Evolutionary conservation across 768 basidiomycete genomes (phyloP).

Genomic region (Boletus bicolor): DNA sequence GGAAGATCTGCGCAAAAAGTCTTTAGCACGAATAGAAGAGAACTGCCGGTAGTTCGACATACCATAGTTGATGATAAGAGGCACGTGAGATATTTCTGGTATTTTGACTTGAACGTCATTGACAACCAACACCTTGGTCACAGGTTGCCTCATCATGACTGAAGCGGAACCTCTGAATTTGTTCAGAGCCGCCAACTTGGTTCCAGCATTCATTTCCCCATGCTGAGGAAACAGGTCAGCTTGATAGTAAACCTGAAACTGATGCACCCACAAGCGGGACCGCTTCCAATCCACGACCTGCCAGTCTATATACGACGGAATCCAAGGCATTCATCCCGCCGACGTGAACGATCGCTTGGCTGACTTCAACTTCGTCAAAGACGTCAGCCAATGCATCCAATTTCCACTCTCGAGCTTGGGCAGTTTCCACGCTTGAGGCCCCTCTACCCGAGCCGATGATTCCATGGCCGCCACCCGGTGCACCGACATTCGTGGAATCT

Average conservation of each 20-base stretch:
- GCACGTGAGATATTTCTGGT: slow-evolving; percentile 85
- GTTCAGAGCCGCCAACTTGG: slow-evolving; percentile 77
- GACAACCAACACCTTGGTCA: slow-evolving; percentile 79
- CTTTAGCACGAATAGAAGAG: slow-evolving; percentile 7
- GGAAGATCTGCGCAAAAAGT: slow-evolving; percentile 61
- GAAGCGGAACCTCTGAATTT: slow-evolving; percentile 67
- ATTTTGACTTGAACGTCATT: slow-evolving; percentile 93
- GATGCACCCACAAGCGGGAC: slow-evolving; percentile 73
- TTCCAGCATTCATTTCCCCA: slow-evolving; percentile 86
- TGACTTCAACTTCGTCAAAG: slow-evolving; percentile 81
- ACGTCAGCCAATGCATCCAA: slow-evolving; percentile 87
- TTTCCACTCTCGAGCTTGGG: slow-evolving; percentile 92
- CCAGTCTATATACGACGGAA: slow-evolving; percentile 86
- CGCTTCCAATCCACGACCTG: slow-evolving; percentile 81
- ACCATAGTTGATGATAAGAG: slow-evolving; percentile 96
- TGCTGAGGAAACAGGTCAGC: slow-evolving; percentile 49
- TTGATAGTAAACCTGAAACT: not conserved
- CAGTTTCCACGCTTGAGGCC: slow-evolving; percentile 75
- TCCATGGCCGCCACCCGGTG: slow-evolving; percentile 62
- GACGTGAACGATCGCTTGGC: slow-evolving; percentile 83
- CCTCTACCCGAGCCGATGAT: slow-evolving; percentile 93
- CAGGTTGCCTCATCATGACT: slow-evolving; percentile 59
- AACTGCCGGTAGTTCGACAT: slow-evolving; percentile 12
- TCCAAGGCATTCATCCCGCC: slow-evolving; percentile 86
- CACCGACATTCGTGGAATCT: slow-evolving; percentile 43